A percentile compares a stretch with the other conserved stretches of the same genome.
Evolutionary conservation across 2,329 filamentous ascomycete species (phyloP).

Genomic region (Fusarium sterilihyphosum): DNA sequence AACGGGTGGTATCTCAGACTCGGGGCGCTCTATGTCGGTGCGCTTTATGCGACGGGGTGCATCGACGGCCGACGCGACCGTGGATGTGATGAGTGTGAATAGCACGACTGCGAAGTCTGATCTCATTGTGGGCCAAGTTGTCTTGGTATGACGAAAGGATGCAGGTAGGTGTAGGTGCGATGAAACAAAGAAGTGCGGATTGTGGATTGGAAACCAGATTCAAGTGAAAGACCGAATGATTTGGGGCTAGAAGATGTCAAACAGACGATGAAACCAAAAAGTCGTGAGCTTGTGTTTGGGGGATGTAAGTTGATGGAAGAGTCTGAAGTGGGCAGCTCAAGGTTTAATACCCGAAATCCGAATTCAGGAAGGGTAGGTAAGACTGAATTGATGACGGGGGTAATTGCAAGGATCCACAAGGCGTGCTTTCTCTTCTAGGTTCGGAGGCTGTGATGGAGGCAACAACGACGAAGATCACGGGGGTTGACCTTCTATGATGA

Average conservation of each 20-base stretch:
- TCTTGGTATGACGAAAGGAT: not conserved
- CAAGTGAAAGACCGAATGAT: not conserved
- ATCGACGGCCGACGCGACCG: slow-evolving; percentile 41
- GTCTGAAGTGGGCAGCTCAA: slow-evolving; percentile 23
- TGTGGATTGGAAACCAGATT: not conserved
- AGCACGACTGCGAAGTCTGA: slow-evolving; percentile 44
- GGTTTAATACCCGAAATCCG: slow-evolving; percentile 26
- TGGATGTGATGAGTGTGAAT: slow-evolving; percentile 44
- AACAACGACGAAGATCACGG: not conserved
- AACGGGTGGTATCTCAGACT: slow-evolving; percentile 29
- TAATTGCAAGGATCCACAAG: slow-evolving; percentile 15
- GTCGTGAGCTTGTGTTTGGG: slow-evolving; percentile 1
- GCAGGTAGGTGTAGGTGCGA: not conserved
- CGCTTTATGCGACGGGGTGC: slow-evolving; percentile 38
- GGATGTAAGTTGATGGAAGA: not conserved
- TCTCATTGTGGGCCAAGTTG: slow-evolving; percentile 45
- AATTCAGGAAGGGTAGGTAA: not conserved
- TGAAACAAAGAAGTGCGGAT: not conserved
- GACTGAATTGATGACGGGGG: slow-evolving; percentile 23
- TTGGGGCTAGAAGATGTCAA: not conserved
- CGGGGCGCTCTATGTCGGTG: slow-evolving; percentile 9
- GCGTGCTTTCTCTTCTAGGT: not conserved
- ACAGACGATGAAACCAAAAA: not conserved
- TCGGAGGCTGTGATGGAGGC: not conserved
- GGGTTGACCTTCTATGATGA: not conserved